phyloP scores from a whole-genome alignment of 495 filamentous ascomycete species.

The Penicillium salamii region DNA sequence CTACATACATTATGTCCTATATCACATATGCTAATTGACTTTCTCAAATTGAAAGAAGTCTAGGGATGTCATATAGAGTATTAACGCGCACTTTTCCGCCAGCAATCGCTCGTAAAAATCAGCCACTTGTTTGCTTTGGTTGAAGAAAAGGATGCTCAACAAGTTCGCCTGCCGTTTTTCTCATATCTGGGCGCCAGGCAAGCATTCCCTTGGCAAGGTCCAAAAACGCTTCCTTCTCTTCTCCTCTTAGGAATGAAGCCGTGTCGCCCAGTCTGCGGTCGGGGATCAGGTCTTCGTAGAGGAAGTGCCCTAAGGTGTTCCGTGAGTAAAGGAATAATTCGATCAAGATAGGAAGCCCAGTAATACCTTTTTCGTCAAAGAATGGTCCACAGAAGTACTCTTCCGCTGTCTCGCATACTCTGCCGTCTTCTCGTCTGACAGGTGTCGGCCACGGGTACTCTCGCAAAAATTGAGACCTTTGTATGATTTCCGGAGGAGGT shows the following conservation, averaged over 20 bases:
- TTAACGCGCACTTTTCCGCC: too few relatives aligned
- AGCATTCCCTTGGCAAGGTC: conserved; percentile 42
- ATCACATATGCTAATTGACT: too few relatives aligned
- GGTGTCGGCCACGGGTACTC: conserved; percentile 32
- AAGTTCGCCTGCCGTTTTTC: conserved; percentile 37
- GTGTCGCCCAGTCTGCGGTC: conserved; percentile 31
- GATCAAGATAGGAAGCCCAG: conserved; percentile 19
- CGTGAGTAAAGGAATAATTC: conserved; percentile 25
- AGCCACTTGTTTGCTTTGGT: conserved; percentile 27
- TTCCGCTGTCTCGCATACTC: conserved; percentile 33
- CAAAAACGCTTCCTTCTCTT: conserved; percentile 42
- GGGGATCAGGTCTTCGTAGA: conserved; percentile 34
- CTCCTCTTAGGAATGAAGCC: conserved; percentile 29
- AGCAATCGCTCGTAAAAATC: conserved; percentile 25
- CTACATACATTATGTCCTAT: too few relatives aligned
- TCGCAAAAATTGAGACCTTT: conserved; percentile 40
- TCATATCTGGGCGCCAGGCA: conserved; percentile 32
- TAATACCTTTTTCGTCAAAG: conserved; percentile 36
- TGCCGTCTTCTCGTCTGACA: conserved; percentile 33
- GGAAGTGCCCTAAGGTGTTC: conserved; percentile 33
- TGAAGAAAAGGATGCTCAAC: conserved; percentile 37
- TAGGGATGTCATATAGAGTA: too few relatives aligned
- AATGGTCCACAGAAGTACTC: conserved; percentile 40
- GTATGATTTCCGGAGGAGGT: conserved; percentile 41
- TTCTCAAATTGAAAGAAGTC: too few relatives aligned